Evolutionary conservation across 371 early-diverging fungal species (phyloP).

Genomic region (Neoconidiobolus thromboides): DNA sequence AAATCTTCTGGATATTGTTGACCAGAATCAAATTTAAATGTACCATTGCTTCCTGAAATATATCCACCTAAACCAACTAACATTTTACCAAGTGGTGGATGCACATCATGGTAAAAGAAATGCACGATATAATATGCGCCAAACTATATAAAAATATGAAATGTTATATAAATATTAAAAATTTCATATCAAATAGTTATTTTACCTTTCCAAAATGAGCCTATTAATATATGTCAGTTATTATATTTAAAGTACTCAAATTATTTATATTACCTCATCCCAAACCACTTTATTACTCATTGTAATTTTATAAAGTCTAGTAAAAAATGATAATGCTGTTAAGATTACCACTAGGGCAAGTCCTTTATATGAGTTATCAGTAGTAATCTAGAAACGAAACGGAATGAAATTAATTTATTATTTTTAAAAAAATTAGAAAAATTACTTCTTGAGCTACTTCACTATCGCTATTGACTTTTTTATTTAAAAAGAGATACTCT

Average conservation of each 20-base stretch:
- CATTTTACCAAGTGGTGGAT: constrained; percentile 99
- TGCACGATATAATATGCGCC: constrained; percentile 84
- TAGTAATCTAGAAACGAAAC: no score
- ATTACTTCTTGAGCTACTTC: no score
- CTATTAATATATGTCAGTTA: constrained; percentile 1
- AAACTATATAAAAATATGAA: constrained; percentile 31
- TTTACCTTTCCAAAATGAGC: constrained; percentile 14
- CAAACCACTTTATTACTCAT: constrained; percentile 5
- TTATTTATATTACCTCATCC: constrained; percentile 1
- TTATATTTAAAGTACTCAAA: not conserved
- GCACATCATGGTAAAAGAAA: constrained; percentile 98
- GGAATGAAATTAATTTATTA: no score
- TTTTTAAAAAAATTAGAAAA: no score
- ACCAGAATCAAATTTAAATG: constrained; percentile 71
- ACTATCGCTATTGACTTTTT: no score
- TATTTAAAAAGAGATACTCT: no score
- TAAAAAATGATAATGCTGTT: not conserved
- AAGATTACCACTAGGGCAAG: not conserved
- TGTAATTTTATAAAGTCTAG: constrained; percentile 4
- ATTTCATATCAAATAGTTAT: not conserved
- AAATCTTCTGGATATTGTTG: constrained; percentile 62
- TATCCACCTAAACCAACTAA: constrained; percentile 83
- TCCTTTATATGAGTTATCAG: no score
- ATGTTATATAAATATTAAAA: no score
- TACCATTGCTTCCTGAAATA: constrained; percentile 73